Evolutionary conservation across 352 stramenopile genomes (phyloP).

Genomic region (Globisporangium spiculum): DNA sequence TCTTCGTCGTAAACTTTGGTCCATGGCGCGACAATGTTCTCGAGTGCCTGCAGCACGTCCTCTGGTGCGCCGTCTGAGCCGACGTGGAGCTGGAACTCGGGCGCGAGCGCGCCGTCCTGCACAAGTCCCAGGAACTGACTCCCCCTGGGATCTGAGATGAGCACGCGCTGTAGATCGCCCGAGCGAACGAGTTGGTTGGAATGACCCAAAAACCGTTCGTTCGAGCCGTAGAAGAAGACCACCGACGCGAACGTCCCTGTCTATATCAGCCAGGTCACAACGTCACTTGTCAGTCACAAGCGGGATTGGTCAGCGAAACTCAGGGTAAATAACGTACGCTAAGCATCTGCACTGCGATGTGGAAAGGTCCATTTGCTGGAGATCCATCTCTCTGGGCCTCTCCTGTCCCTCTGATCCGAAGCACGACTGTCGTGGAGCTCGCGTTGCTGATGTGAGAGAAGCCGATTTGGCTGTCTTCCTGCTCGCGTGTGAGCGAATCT

Average conservation of each 20-base stretch:
- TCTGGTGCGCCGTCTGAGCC: constrained; percentile 31
- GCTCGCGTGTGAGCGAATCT: constrained; percentile 8
- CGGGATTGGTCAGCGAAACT: neutral
- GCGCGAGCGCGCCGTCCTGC: constrained; percentile 20
- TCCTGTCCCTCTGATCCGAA: constrained; percentile 1
- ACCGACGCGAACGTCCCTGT: constrained; percentile 21
- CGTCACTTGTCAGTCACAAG: neutral
- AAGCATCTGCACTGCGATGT: constrained; percentile 41
- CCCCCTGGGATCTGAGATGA: constrained; percentile 25
- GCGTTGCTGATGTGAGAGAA: neutral
- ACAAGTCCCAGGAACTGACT: constrained; percentile 27
- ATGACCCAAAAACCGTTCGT: constrained; percentile 8
- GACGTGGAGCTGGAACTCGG: constrained; percentile 37
- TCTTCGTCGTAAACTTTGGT: constrained; percentile 6
- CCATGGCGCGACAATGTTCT: constrained; percentile 18
- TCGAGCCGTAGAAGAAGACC: constrained; percentile 21
- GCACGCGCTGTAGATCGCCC: constrained; percentile 26
- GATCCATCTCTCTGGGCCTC: constrained; percentile 5
- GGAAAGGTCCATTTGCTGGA: neutral
- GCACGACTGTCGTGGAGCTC: constrained; percentile 15
- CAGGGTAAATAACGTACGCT: constrained; percentile 21
- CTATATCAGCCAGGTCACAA: constrained; percentile 5
- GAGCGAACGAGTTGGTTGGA: constrained; percentile 20
- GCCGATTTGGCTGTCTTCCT: constrained; percentile 12
- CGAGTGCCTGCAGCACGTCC: constrained; percentile 24